phyloP scores from a whole-genome alignment of 139 green algal genomes.

The Coelastrella sp. region DNA sequence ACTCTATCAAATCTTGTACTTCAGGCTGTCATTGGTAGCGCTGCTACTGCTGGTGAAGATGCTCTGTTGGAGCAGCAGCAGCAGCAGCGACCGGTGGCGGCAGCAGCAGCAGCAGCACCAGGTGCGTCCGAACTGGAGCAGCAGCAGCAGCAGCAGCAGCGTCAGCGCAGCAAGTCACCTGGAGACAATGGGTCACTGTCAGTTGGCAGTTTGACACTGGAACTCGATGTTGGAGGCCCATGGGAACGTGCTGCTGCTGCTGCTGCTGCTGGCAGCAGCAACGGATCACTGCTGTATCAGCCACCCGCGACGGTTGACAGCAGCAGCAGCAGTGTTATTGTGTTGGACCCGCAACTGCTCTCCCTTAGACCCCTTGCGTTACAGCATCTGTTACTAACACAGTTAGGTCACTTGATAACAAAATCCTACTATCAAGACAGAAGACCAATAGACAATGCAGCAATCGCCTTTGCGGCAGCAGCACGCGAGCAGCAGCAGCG shows the following conservation, averaged over 20 bases:
- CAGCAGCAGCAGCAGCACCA: neutral
- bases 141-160: constrained; percentile 38
- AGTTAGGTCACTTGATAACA: constrained; percentile 1
- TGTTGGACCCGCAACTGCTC: constrained; percentile 35
- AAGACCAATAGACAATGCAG: neutral
- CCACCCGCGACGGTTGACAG: neutral
- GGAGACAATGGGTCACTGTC: neutral
- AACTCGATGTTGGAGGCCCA: neutral
- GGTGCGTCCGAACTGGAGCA: too few species aligned
- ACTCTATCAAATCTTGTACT: constrained; percentile 13
- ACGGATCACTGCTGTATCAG: constrained; percentile 5
- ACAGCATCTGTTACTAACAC: constrained; percentile 14
- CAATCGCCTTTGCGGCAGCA: neutral
- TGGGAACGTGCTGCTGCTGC: constrained; percentile 35
- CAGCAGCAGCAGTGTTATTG: constrained; percentile 32
- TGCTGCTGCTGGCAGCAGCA: constrained; percentile 22
- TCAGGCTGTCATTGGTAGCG: constrained; percentile 26
- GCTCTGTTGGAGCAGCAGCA: constrained; percentile 27
- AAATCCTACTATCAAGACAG: neutral
- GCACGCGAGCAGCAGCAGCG: neutral
- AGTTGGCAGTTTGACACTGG: neutral
- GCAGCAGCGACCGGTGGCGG: neutral
- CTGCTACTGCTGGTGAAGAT: constrained; percentile 27
- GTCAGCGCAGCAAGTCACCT: neutral
- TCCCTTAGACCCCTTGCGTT: constrained; percentile 21